Evolutionary conservation across 495 filamentous ascomycete species (phyloP).

Genomic region (Hyaloscypha hepaticicola): DNA sequence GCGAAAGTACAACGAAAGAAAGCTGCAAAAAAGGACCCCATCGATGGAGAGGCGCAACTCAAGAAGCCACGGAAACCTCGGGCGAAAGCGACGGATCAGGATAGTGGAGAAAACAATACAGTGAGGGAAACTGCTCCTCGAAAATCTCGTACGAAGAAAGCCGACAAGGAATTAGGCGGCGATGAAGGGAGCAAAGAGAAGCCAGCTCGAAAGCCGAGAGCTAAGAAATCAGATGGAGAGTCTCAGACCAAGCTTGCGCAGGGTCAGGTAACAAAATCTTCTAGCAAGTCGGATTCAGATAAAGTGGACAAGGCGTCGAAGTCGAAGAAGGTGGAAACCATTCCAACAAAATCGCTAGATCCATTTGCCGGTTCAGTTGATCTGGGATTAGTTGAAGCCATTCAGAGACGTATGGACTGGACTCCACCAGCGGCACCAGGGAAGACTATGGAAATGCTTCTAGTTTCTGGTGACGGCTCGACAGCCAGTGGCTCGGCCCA

Average conservation of each 20-base stretch:
- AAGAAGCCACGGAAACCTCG: slow-evolving; percentile 40
- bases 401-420: slow-evolving; percentile 54
- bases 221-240: slow-evolving; percentile 24
- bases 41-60: slow-evolving; percentile 4
- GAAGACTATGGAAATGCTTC: slow-evolving; percentile 3
- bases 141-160: slow-evolving; percentile 28
- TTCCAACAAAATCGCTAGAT: not conserved
- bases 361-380: slow-evolving; percentile 27
- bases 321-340: slow-evolving; percentile 2
- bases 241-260: slow-evolving; percentile 36
- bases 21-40: slow-evolving; percentile 22
- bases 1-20: slow-evolving; percentile 27
- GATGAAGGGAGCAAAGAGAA: slow-evolving; percentile 33
- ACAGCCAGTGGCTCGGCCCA: not conserved
- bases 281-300: not conserved
- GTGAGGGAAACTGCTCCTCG: slow-evolving; percentile 25
- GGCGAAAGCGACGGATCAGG: slow-evolving; percentile 20
- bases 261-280: slow-evolving; percentile 37
- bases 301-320: not conserved
- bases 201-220: slow-evolving; percentile 37
- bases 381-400: slow-evolving; percentile 44
- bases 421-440: slow-evolving; percentile 46
- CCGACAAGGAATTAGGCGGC: slow-evolving; percentile 10
- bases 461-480: slow-evolving; percentile 24
- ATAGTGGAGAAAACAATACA: not conserved